Evolutionary conservation across 83 land plant species (phyloP).

Genomic region (Diphasiastrum complanatum): DNA sequence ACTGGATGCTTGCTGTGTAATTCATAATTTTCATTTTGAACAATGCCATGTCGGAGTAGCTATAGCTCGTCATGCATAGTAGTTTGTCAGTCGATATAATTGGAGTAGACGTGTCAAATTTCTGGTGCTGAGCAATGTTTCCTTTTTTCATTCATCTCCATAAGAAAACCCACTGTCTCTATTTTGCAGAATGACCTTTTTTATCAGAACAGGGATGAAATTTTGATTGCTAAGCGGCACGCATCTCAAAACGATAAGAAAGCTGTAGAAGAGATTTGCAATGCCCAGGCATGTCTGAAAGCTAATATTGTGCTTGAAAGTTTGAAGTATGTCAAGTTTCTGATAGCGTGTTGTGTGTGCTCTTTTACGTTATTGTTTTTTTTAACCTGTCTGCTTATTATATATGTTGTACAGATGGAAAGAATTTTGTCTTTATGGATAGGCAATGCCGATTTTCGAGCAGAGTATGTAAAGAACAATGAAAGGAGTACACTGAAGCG

Average conservation of each 20-base stretch:
- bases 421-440: constrained; percentile 45
- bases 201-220: constrained; percentile 41
- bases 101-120: neutral
- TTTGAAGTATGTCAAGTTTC: neutral
- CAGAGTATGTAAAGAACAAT: constrained; percentile 57
- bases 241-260: constrained; percentile 35
- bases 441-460: constrained; percentile 37
- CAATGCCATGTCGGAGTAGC: too few species aligned
- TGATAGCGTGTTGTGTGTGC: constrained; percentile 26
- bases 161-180: too few species aligned
- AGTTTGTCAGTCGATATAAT: too few species aligned
- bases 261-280: constrained; percentile 39
- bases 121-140: neutral
- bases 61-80: too few species aligned
- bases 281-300: constrained; percentile 40
- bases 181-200: constrained; percentile 46
- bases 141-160: too few species aligned
- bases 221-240: constrained; percentile 30
- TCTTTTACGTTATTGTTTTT: neutral
- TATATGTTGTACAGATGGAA: constrained; percentile 33
- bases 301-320: neutral
- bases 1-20: too few species aligned
- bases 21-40: too few species aligned
- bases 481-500: constrained; percentile 64
- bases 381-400: neutral